Evolutionary conservation across 495 filamentous ascomycete species (phyloP), one percentile per base, ranked within the genome.

Genomic region (Aspergillus bertholletiae): DNA sequence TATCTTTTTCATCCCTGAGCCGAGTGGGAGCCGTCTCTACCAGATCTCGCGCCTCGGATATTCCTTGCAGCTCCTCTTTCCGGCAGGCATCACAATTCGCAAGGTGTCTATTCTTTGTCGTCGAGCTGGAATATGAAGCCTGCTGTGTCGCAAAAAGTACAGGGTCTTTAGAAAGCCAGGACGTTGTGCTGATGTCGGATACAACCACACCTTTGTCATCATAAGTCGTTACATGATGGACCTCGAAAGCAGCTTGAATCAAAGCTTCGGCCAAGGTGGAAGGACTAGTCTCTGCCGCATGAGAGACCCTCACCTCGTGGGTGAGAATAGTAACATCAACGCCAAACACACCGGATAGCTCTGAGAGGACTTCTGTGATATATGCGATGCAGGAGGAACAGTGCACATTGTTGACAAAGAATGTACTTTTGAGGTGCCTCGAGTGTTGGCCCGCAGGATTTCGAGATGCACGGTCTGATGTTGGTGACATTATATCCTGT

Each of bases 311-410:
- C n/a, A 80, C 74, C 52, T 74, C 67, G 32, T 78, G 69, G 4
- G 71, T 73, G 34, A 77, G 58, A 23, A 78, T 72, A n/a, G 68
- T 74, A 46, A 77, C 73, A 40, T 75, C 72, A 44, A 80, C 64
- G 18, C 67, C 56, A 12, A 52, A 47, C 45, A 79, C 62, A 1
- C 68, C 63, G 4, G 61, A 53, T 15, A 73, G 66, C 23, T 64
- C 63, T 1, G 62, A 65, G 1, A 81, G 65, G 7, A 76, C 61
- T 46, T 72, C 70, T 9, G 66, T 69, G 51, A 81, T 70, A 55
- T 77, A 75, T 26, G 75, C 63, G 15, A 80, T 71, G 52, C 79
- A 81, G n/a, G 79, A 81, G 13, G 77, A 68, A 58, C 79, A 81
- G 53, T 80, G 77, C 17, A 81, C 70, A 49, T 81, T 81, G 55